Conservation (phyloP, 2,329 filamentous ascomycete species). For the Nothomitra cinnamomea region DNA sequence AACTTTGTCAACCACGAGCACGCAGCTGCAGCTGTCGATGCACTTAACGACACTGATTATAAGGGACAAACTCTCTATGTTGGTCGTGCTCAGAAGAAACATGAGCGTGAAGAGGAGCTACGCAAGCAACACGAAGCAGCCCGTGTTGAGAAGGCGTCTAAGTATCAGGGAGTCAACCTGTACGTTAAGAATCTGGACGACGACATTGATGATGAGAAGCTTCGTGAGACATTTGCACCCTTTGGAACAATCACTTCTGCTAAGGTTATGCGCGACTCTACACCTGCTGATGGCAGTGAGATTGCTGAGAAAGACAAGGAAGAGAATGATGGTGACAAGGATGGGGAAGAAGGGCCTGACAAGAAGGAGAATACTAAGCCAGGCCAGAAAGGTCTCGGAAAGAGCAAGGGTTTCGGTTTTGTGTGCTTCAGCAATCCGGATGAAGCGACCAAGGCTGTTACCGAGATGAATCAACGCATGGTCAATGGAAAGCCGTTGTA, state of each 20-base stretch:
- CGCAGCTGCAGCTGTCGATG: constrained; percentile 72
- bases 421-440: constrained; percentile 99
- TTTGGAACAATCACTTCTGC: constrained; percentile 95
- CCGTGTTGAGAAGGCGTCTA: constrained; percentile 93
- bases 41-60: constrained; percentile 83
- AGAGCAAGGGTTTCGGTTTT: constrained; percentile 99
- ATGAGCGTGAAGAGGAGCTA: constrained; percentile 97
- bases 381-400: constrained; percentile 57
- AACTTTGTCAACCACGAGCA: constrained; percentile 88
- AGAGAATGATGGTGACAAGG: constrained; percentile 37
- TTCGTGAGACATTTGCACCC: constrained; percentile 79
- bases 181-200: constrained; percentile 99
- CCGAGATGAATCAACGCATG: constrained; percentile 99
- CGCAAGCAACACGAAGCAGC: constrained; percentile 97
- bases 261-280: constrained; percentile 92
- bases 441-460: constrained; percentile 96
- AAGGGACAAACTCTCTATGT: constrained; percentile 93
- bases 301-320: constrained; percentile 33
- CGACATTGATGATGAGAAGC: constrained; percentile 93
- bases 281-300: constrained; percentile 30
- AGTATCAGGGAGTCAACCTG: constrained; percentile 98
- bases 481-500: constrained; percentile 92
- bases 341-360: constrained; percentile 38
- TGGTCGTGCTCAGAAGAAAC: constrained; percentile 98
- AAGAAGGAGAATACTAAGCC: constrained; percentile 40